These are phyloP conservation scores for Suillus luteus DNA, from an alignment of 768 basidiomycete species.

Conservation along the genomic window DNA sequence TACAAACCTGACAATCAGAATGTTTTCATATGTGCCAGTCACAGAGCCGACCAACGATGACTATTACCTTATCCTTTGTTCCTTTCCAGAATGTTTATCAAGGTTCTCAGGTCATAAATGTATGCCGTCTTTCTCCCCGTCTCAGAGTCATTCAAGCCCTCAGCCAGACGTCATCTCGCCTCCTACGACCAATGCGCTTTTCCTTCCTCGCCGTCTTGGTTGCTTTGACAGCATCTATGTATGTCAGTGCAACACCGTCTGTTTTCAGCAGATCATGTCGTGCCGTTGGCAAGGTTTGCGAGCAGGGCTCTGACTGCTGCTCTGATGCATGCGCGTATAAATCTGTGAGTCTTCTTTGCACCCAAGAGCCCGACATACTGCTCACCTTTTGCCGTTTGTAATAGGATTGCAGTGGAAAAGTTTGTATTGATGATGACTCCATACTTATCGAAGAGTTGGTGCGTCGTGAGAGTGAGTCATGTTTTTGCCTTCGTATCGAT, in stretches of 20 bases:
- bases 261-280: not conserved
- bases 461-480: not conserved
- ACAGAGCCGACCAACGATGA: not conserved
- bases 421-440: not conserved
- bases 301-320: not conserved
- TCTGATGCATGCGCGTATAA: not conserved
- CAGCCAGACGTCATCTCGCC: not conserved
- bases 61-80: not conserved
- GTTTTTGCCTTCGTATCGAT: not conserved
- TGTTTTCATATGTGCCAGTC: not conserved
- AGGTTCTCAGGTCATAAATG: not conserved
- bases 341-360: not conserved
- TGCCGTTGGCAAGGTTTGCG: not conserved
- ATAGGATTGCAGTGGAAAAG: not conserved
- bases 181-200: not conserved
- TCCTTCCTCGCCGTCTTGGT: not conserved
- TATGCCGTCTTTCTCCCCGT: not conserved
- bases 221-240: not conserved
- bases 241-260: not conserved
- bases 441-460: not conserved
- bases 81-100: not conserved
- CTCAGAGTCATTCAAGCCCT: not conserved
- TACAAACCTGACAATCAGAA: not conserved
- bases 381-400: not conserved
- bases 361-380: not conserved